Percentiles rank a stretch among this genome's conserved stretches.
Conservation (phyloP, 805 yeast species). For the Ogataea henricii region DNA sequence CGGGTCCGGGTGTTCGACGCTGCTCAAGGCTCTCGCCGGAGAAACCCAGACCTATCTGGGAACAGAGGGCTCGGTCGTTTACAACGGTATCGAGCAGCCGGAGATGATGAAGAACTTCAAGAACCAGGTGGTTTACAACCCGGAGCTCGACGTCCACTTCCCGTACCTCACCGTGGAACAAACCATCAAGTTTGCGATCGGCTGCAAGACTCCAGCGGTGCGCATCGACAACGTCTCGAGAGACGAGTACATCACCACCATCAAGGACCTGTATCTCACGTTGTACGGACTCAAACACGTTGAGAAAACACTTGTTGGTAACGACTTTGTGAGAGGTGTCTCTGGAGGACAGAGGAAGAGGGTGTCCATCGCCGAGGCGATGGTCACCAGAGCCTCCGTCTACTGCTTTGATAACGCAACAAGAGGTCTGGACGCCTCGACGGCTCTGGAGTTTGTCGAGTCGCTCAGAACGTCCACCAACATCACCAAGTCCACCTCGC, state of each 20-base stretch:
- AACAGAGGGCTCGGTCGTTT: constrained; percentile 43
- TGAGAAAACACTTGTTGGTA: constrained; percentile 63
- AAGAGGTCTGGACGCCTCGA: constrained; percentile 69
- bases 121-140: constrained; percentile 53
- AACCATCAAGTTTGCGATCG: constrained; percentile 56
- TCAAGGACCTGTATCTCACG: constrained; percentile 51
- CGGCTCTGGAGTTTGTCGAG: constrained; percentile 65
- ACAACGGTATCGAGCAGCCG: constrained; percentile 50
- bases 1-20: constrained; percentile 66
- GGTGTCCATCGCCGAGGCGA: constrained; percentile 68
- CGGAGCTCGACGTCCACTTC: constrained; percentile 59
- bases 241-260: constrained; percentile 41
- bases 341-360: constrained; percentile 77
- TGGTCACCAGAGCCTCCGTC: constrained; percentile 52
- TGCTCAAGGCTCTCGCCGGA: constrained; percentile 49
- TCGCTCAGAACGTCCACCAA: constrained; percentile 62
- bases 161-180: constrained; percentile 58
- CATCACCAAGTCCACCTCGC: constrained; percentile 54
- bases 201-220: constrained; percentile 56
- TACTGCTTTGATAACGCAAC: constrained; percentile 73
- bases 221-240: constrained; percentile 44
- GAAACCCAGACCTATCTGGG: constrained; percentile 42
- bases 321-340: constrained; percentile 67
- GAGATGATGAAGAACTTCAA: constrained; percentile 50
- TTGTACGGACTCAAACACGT: constrained; percentile 62